A percentile compares a stretch with the other conserved stretches of the same genome.
These are phyloP conservation scores for Lachancea meyersii DNA, from an alignment of 805 yeast genomes.

Conservation along the genomic window DNA sequence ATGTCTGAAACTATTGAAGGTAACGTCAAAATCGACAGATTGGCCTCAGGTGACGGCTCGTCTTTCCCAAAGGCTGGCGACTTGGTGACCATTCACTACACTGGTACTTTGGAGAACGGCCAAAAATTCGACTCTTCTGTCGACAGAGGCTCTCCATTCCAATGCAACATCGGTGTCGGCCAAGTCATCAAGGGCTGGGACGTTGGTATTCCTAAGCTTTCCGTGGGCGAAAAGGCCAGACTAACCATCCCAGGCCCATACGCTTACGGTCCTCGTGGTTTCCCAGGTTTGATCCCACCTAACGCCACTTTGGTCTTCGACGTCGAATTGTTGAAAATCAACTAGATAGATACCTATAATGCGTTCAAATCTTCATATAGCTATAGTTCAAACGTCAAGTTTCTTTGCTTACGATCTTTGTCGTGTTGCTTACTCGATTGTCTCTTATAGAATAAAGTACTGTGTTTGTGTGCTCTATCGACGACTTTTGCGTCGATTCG, in stretches of 20 bases:
- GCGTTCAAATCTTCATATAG: neutral
- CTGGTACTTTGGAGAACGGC: constrained; percentile 92
- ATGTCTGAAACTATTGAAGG: constrained; percentile 37
- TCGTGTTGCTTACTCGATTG: too few species aligned
- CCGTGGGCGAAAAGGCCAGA: constrained; percentile 88
- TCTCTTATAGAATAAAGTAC: neutral
- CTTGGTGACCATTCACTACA: constrained; percentile 87
- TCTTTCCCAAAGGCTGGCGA: constrained; percentile 86
- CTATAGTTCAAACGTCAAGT: neutral
- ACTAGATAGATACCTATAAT: constrained; percentile 20
- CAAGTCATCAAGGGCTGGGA: constrained; percentile 98
- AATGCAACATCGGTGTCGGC: constrained; percentile 89
- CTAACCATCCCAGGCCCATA: constrained; percentile 88
- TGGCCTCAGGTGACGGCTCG: constrained; percentile 66
- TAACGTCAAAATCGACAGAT: constrained; percentile 35
- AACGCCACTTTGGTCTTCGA: constrained; percentile 88
- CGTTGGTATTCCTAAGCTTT: constrained; percentile 84
- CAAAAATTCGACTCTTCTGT: constrained; percentile 93
- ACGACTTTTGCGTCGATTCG: constrained; percentile 28
- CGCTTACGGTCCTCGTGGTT: constrained; percentile 92
- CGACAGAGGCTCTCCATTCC: constrained; percentile 94
- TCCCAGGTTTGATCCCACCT: constrained; percentile 96
- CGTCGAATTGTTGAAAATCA: constrained; percentile 57
- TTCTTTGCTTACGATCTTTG: too few species aligned
- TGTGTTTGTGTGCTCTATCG: constrained; percentile 11